These are phyloP conservation scores for barrel medic (Medicago truncatula) DNA, from an alignment of 306 rosid genomes.

Conservation along the genomic window DNA sequence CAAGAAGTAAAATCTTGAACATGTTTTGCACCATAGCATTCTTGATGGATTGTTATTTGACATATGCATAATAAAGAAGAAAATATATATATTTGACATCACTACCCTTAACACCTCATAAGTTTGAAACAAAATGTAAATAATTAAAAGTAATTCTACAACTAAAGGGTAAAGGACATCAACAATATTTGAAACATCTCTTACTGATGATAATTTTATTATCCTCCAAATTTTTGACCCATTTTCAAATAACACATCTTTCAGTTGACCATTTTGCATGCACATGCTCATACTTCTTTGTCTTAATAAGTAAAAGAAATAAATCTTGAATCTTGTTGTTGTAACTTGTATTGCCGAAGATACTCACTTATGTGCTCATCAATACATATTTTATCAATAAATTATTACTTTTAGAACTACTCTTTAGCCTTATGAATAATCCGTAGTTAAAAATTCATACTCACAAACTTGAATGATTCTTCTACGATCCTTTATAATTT, in stretches of 20 bases:
- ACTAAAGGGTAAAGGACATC: conserved; percentile 33
- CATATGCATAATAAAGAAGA: conserved; percentile 61
- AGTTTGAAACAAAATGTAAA: conserved; percentile 11
- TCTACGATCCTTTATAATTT: too few species aligned
- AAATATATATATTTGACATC: conserved; percentile 7
- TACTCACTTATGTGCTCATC: too few species aligned
- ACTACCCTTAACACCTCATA: too few species aligned
- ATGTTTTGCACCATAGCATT: conserved; percentile 89
- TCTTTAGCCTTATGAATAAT: too few species aligned
- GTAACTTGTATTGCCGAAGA: too few species aligned
- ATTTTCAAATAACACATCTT: conserved; percentile 95
- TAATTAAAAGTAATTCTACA: conserved; percentile 14
- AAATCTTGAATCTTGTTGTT: neutral
- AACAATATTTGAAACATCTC: conserved; percentile 60
- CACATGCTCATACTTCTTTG: conserved; percentile 88
- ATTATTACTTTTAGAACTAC: too few species aligned
- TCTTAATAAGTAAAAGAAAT: conserved; percentile 40
- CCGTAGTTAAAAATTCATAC: too few species aligned
- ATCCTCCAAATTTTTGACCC: conserved; percentile 99
- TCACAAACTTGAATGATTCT: too few species aligned
- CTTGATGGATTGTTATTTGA: conserved; percentile 98
- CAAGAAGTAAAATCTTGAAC: conserved; percentile 92
- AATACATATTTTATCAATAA: too few species aligned
- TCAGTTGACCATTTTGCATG: conserved; percentile 91
- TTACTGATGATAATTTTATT: conserved; percentile 94